These are phyloP conservation scores for Crataegus laevigata DNA, from an alignment of 306 rosid species.

Conservation along the genomic window DNA sequence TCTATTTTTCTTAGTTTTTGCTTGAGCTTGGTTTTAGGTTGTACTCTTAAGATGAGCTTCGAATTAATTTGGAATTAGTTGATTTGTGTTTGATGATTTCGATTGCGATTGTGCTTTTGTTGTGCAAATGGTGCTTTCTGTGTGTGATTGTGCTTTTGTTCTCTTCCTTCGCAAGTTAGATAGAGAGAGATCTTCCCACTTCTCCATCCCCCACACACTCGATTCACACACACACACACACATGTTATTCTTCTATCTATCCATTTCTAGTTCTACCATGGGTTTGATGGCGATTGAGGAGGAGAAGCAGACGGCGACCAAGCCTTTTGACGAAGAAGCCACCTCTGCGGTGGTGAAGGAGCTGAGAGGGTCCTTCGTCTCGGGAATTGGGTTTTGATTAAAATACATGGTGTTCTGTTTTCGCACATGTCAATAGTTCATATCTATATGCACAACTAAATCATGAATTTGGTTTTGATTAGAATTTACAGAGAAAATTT, in stretches of 20 bases:
- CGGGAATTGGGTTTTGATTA: no score
- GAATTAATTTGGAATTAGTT: no score
- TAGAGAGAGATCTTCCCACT: neutral
- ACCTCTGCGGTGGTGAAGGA: slow-evolving; percentile 18
- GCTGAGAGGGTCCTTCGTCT: slow-evolving; percentile 6
- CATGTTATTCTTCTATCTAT: neutral
- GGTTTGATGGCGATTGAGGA: neutral
- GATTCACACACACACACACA: neutral
- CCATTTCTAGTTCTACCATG: neutral
- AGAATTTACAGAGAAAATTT: neutral
- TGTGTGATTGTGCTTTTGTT: neutral
- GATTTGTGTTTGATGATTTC: neutral
- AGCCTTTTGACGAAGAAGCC: slow-evolving; percentile 8
- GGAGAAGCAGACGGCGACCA: neutral
- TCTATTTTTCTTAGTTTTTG: neutral
- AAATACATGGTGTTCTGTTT: no score
- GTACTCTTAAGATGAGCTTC: neutral
- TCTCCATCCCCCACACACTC: neutral
- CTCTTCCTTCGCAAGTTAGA: neutral
- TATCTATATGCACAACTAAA: no score
- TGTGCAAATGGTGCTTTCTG: slow-evolving; percentile 7
- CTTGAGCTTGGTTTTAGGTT: neutral
- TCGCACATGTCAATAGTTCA: no score
- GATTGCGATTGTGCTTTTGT: neutral
- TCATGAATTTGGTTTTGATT: neutral